These are phyloP conservation scores for Phytopythium kandeliae DNA, from an alignment of 352 stramenopile genomes.

Conservation along the genomic window DNA sequence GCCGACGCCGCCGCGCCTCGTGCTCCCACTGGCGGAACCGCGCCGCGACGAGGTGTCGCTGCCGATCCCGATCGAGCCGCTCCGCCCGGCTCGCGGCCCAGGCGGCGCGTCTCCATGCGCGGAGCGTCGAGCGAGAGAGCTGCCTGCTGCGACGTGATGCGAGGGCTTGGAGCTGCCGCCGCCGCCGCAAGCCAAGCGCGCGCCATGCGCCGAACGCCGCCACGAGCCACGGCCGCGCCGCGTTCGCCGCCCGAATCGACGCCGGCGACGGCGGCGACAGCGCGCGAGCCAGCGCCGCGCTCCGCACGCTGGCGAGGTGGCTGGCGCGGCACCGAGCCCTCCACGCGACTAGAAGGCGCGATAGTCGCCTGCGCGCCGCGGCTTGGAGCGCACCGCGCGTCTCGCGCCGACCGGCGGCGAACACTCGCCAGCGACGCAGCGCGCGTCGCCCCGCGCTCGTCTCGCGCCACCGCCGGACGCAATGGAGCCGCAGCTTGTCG, in stretches of 20 bases:
- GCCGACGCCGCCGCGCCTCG: background rate
- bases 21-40: background rate
- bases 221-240: background rate
- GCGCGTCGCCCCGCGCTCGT: background rate
- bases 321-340: background rate
- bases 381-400: background rate
- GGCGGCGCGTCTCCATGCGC: background rate
- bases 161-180: background rate
- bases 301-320: background rate
- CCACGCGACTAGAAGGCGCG: background rate
- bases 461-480: background rate
- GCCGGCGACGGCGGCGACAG: background rate
- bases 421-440: background rate
- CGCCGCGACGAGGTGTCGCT: background rate
- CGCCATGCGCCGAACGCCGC: slow-evolving; percentile 1
- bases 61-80: background rate
- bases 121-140: background rate
- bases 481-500: background rate
- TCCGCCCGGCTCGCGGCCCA: background rate
- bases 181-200: background rate
- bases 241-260: background rate
- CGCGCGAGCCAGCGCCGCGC: background rate
- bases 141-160: background rate
- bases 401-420: background rate
- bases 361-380: background rate